phyloP scores from a whole-genome alignment of 495 filamentous ascomycete genomes.

The Parmelia sp. region DNA sequence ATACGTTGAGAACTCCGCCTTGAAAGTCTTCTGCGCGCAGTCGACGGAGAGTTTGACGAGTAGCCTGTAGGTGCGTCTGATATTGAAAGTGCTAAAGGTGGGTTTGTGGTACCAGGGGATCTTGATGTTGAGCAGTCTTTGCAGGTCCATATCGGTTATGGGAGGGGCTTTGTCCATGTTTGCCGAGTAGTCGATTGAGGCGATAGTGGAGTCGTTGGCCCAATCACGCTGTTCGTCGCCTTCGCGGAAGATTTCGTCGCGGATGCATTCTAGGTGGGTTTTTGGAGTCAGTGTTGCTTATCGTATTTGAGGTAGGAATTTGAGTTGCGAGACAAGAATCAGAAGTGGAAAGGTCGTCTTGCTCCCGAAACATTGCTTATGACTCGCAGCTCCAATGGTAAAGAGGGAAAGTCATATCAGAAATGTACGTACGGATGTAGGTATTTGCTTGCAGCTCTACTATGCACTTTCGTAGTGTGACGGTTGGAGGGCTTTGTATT shows the following conservation, averaged over 20 bases:
- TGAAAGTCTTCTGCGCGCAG: conserved; percentile 13
- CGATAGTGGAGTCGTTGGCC: background rate
- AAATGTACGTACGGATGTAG: too few relatives aligned
- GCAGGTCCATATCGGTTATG: conserved; percentile 14
- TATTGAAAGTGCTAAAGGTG: conserved; percentile 12
- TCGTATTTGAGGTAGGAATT: too few relatives aligned
- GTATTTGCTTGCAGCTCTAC: conserved; percentile 6
- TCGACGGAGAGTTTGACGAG: conserved; percentile 11
- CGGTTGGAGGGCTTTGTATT: background rate
- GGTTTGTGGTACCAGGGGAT: conserved; percentile 1
- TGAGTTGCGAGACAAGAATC: too few relatives aligned
- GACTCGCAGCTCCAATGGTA: too few relatives aligned
- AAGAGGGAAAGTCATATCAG: too few relatives aligned
- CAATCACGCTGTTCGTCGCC: conserved; percentile 9
- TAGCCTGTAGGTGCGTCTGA: conserved; percentile 11
- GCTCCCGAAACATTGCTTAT: too few relatives aligned
- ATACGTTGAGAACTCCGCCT: background rate
- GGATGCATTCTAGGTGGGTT: too few relatives aligned
- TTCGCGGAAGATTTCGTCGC: conserved; percentile 4
- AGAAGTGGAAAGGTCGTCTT: too few relatives aligned
- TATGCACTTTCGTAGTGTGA: background rate
- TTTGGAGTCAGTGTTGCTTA: too few relatives aligned
- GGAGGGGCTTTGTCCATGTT: conserved; percentile 9
- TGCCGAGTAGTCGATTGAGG: conserved; percentile 3
- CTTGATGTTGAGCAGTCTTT: background rate